Evolutionary conservation across 2,329 filamentous ascomycete genomes (phyloP), one percentile per base, ranked within the genome.

Genomic region (Colletotrichum gloeosporioides): DNA sequence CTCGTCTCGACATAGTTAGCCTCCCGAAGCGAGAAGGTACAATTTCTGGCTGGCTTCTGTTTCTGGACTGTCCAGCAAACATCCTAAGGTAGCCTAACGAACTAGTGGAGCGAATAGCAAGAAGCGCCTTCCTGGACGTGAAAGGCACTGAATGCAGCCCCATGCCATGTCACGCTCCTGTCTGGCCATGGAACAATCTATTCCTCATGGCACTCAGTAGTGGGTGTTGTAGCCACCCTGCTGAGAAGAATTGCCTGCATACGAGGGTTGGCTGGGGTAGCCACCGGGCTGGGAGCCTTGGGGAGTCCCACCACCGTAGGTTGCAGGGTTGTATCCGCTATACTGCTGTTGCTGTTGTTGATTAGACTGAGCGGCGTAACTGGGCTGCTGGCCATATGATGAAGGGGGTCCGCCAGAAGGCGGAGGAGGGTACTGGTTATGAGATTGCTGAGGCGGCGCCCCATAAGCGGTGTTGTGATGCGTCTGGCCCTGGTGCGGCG

Each of bases 221-320:
- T 66, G 78, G 32, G 31, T 31, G 31, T 34, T 62, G 61, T 78
- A 77, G 65, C 69, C 63, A 8, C 74, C 73, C 18, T 80, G 80
- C 44, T 80, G 77, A 15, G 74, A 57, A n/a, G 69, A 62, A 49
- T 79, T 70, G 32, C 57, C 61, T n/a, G 67, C 32, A 57, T 80
- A 80, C 22, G 71, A 55, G 15, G 57, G 55, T 80, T 82, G 84
- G 69, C 81, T 80, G 12, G 82, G 82, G 71, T 86, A 86, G 34
- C 81, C 83, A 78, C 83, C 83, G 34, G 69, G 36, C 16, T 80
- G 80, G 31, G 83, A 81, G 25, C 81, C 78, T 32, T 81, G 79
- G 31, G 80, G 80, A 34, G 81, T 78, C 22, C 78, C 79, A 25
- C 80, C 78, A 18, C 79, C 79, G 44, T 83, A 82, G 8, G 81